A percentile compares a stretch with the other conserved stretches of the same genome.
These are phyloP conservation scores for Aureobasidium sp. DNA, from an alignment of 2,329 filamentous ascomycete genomes.

Conservation along the genomic window DNA sequence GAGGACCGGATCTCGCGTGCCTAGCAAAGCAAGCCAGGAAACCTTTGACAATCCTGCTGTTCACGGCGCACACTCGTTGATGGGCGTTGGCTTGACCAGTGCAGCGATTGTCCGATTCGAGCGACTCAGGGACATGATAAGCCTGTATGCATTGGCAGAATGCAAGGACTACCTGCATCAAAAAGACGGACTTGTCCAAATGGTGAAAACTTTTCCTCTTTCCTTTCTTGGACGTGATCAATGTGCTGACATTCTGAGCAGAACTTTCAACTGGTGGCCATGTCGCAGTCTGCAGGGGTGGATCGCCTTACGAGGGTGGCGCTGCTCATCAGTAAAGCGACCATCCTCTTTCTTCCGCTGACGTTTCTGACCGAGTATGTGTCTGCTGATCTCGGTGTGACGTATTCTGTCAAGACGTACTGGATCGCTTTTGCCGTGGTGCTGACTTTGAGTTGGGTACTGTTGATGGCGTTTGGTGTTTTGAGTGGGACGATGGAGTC, in stretches of 20 bases:
- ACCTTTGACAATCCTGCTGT: constrained; percentile 22
- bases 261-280: constrained; percentile 72
- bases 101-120: constrained; percentile 53
- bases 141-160: constrained; percentile 55
- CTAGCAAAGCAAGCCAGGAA: constrained; percentile 24
- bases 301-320: constrained; percentile 66
- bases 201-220: constrained; percentile 42
- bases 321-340: constrained; percentile 65
- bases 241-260: constrained; percentile 30
- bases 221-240: too few relatives aligned
- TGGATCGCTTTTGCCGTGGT: constrained; percentile 63
- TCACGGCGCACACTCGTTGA: constrained; percentile 29
- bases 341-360: constrained; percentile 68
- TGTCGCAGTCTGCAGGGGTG: constrained; percentile 66
- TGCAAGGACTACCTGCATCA: constrained; percentile 59
- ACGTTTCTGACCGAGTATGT: constrained; percentile 71
- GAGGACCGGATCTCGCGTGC: constrained; percentile 36
- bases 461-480: constrained; percentile 51
- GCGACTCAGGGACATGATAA: constrained; percentile 52
- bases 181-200: constrained; percentile 62
- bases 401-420: constrained; percentile 57
- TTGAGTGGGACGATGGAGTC: constrained; percentile 51
- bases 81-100: constrained; percentile 40
- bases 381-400: constrained; percentile 52
- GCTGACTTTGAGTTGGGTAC: constrained; percentile 51